These are phyloP conservation scores for Melocanna baccifera DNA, from an alignment of 176 grass and related monocot species.

Conservation along the genomic window DNA sequence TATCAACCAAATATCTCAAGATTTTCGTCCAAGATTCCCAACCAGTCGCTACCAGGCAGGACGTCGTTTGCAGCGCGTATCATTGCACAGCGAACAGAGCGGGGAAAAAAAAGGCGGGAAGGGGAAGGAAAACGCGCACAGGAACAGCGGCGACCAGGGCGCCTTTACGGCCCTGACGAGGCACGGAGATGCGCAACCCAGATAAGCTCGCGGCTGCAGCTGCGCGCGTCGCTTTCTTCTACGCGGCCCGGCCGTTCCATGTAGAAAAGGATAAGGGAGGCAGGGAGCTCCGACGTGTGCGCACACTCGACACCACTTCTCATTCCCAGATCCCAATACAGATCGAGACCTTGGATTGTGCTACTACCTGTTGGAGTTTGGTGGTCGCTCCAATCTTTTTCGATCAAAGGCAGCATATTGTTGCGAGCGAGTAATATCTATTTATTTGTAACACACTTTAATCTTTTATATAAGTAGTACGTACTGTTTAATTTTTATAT, in stretches of 20 bases:
- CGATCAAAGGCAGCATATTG: no score
- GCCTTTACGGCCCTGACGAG: constrained; percentile 10
- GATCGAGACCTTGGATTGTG: not conserved
- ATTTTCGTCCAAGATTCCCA: constrained; percentile 9
- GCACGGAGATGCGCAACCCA: not conserved
- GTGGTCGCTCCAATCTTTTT: not conserved
- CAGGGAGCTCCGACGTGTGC: not conserved
- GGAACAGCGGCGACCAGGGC: not conserved
- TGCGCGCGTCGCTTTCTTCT: not conserved
- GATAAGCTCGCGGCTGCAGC: not conserved
- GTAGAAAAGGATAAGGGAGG: not conserved
- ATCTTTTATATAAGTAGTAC: no score
- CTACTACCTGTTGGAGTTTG: not conserved
- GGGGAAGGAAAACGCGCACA: not conserved
- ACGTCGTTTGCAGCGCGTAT: not conserved
- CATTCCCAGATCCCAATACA: not conserved
- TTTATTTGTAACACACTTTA: no score
- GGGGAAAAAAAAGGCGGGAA: not conserved
- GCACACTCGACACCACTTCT: not conserved
- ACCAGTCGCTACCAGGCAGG: not conserved
- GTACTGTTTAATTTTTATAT: no score
- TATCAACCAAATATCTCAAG: not conserved
- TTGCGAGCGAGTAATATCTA: no score
- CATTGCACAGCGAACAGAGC: not conserved
- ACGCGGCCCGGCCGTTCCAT: not conserved